Percentiles rank a stretch among this genome's conserved stretches.
Evolutionary conservation across 306 rosid species (phyloP).

Genomic region (Inga leiocalycina): DNA sequence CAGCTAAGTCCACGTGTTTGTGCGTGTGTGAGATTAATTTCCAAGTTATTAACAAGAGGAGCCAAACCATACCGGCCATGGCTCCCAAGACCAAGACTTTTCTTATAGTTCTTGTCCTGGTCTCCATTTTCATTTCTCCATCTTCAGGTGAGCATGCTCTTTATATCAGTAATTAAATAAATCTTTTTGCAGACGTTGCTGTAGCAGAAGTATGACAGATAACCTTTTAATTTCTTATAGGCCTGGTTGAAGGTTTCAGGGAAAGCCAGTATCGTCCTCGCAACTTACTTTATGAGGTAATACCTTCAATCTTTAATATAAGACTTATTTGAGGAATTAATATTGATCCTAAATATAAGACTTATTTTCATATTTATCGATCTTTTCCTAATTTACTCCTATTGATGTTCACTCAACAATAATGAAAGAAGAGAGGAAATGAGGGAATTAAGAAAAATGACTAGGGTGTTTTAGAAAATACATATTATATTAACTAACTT

Average conservation of each 20-base stretch:
- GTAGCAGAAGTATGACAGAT: background rate
- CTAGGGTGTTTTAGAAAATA: too few species aligned
- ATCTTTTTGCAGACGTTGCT: conserved; percentile 7
- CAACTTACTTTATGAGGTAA: conserved; percentile 52
- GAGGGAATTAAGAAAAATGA: too few species aligned
- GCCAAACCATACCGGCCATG: conserved; percentile 42
- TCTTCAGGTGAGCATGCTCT: conserved; percentile 54
- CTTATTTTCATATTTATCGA: too few species aligned
- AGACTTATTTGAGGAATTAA: too few species aligned
- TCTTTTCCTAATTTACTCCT: too few species aligned
- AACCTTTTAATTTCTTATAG: conserved; percentile 35
- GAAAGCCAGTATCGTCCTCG: conserved; percentile 42
- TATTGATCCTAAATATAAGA: too few species aligned
- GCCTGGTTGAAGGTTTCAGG: conserved; percentile 56
- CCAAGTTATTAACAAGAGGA: background rate
- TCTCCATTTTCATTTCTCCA: conserved; percentile 53
- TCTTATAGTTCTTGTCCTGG: conserved; percentile 44
- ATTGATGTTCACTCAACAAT: too few species aligned
- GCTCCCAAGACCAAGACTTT: conserved; percentile 45
- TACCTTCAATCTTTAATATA: too few species aligned
- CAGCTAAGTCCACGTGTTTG: conserved; percentile 32
- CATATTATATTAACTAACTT: too few species aligned
- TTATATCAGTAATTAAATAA: background rate
- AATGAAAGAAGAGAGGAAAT: too few species aligned
- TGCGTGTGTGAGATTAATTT: background rate